These are phyloP conservation scores for Paramecium primaurelia DNA, from an alignment of 73 alveolate species.

Conservation along the genomic window DNA sequence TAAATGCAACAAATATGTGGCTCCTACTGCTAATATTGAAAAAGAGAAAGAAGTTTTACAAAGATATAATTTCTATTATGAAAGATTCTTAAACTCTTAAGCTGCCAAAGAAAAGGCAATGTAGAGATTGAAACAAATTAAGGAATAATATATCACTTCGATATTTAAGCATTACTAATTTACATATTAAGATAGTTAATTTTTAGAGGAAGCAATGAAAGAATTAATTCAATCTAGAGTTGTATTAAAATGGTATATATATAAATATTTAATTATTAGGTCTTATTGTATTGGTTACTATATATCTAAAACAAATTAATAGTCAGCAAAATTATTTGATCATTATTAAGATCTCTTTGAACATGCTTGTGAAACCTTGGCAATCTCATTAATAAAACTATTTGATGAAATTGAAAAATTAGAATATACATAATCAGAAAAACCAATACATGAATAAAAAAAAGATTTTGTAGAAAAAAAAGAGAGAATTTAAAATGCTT, in stretches of 20 bases:
- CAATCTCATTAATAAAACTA: not conserved
- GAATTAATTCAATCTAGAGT: constrained; percentile 34
- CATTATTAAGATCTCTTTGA: constrained; percentile 7
- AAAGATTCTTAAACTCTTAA: constrained; percentile 62
- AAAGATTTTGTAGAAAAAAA: not conserved
- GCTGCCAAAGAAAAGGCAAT: constrained; percentile 45
- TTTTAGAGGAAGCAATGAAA: not conserved
- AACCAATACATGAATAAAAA: not conserved
- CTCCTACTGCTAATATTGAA: not conserved
- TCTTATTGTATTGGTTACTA: constrained; percentile 36
- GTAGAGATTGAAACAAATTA: not conserved
- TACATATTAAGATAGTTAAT: not conserved
- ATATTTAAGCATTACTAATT: not conserved
- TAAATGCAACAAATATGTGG: constrained; percentile 64
- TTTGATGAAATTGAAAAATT: constrained; percentile 6
- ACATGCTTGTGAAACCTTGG: not conserved
- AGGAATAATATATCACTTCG: not conserved
- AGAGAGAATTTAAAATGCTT: not conserved
- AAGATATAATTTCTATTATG: constrained; percentile 61
- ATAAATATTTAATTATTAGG: not conserved
- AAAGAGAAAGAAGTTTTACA: constrained; percentile 52
- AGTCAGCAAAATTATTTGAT: not conserved
- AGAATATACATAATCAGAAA: not conserved
- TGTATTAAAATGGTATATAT: constrained; percentile 9
- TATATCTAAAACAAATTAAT: not conserved